Evolutionary conservation across 345 rosid species (phyloP).

Genomic region (Corymbia maculata): DNA sequence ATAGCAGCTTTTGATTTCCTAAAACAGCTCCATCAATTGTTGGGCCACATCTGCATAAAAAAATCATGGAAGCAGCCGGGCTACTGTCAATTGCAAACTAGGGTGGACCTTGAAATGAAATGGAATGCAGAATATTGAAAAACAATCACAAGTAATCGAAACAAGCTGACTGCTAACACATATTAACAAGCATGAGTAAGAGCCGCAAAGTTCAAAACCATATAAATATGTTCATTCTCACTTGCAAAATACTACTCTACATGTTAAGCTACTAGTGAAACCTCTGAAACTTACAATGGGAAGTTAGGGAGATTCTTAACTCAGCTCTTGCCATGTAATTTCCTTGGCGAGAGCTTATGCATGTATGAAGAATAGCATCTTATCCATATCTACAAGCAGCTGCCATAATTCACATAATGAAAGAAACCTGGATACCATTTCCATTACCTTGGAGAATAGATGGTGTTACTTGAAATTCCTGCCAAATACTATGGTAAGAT

Average conservation of each 20-base stretch:
- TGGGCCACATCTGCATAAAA: conserved; percentile 49
- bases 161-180: background rate
- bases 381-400: background rate
- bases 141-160: background rate
- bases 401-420: background rate
- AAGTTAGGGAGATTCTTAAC: background rate
- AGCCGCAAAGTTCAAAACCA: background rate
- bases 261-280: background rate
- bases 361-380: background rate
- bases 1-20: background rate
- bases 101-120: background rate
- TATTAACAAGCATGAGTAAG: background rate
- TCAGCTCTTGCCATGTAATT: background rate
- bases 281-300: background rate
- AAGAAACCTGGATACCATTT: background rate
- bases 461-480: conserved; percentile 58
- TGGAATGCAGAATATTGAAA: background rate
- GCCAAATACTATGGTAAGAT: conserved; percentile 48
- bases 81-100: background rate
- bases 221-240: background rate
- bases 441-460: conserved; percentile 52
- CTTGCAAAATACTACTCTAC: background rate
- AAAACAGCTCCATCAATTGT: conserved; percentile 73
- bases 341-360: background rate
- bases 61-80: background rate